phyloP scores from a whole-genome alignment of 2,329 filamentous ascomycete species.

The Paecilomyces fulvus region DNA sequence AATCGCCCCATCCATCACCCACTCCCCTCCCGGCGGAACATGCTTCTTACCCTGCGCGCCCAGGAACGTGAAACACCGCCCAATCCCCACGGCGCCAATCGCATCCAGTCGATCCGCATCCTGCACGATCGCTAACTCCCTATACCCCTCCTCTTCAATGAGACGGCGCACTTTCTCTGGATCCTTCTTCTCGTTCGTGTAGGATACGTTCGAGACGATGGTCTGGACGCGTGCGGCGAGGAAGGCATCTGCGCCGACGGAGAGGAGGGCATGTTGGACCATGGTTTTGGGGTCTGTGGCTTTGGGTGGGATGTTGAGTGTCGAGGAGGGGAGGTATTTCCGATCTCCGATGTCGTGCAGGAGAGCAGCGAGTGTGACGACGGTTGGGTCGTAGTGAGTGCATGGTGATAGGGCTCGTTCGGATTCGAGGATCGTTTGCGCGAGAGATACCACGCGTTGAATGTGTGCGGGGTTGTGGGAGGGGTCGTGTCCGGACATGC shows the following conservation, averaged over 20 bases:
- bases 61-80: slow-evolving; percentile 66
- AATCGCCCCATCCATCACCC: slow-evolving; percentile 56
- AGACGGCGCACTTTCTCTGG: slow-evolving; percentile 52
- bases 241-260: slow-evolving; percentile 43
- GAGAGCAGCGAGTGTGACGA: slow-evolving; percentile 62
- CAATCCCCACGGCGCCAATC: slow-evolving; percentile 78
- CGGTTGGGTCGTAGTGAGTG: slow-evolving; percentile 41
- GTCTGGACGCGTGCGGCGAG: slow-evolving; percentile 61
- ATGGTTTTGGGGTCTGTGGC: slow-evolving; percentile 16
- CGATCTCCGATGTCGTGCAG: slow-evolving; percentile 85
- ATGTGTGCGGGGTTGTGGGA: slow-evolving; percentile 88
- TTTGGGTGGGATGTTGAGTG: background rate
- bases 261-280: slow-evolving; percentile 18
- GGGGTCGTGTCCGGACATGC: slow-evolving; percentile 68
- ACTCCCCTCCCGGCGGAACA: slow-evolving; percentile 11
- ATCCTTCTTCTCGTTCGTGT: slow-evolving; percentile 61
- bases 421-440: slow-evolving; percentile 53
- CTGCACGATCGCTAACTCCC: slow-evolving; percentile 77
- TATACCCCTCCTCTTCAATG: slow-evolving; percentile 48
- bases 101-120: slow-evolving; percentile 91
- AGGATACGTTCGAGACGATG: slow-evolving; percentile 70
- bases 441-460: slow-evolving; percentile 65
- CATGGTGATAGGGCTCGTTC: slow-evolving; percentile 29
- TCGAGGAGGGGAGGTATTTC: slow-evolving; percentile 55
- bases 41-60: slow-evolving; percentile 44